Conservation (phyloP, 306 rosid genomes). For the Begonia fuchsioides region DNA sequence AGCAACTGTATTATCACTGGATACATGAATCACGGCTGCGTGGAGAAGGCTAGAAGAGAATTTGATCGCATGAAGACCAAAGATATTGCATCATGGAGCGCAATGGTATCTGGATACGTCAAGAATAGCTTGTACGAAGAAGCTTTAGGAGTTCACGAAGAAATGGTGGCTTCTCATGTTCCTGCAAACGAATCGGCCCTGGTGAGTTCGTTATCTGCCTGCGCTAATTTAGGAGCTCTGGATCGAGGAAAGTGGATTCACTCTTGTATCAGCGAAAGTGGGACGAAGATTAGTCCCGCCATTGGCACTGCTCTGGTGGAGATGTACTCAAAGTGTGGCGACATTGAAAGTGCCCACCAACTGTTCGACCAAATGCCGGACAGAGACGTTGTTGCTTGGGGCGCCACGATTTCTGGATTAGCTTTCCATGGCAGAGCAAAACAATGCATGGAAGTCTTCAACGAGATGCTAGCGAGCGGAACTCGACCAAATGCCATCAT, state of each 20-base stretch:
- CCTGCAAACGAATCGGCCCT: constrained; percentile 27
- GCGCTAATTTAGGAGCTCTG: constrained; percentile 29
- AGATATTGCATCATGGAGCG: constrained; percentile 44
- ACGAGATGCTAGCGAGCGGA: constrained; percentile 27
- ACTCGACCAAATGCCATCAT: constrained; percentile 22
- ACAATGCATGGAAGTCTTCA: constrained; percentile 23
- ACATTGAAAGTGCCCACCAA: constrained; percentile 19
- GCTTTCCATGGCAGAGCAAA: constrained; percentile 19
- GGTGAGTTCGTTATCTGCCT: constrained; percentile 34
- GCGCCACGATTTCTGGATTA: constrained; percentile 31
- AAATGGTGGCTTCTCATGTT: constrained; percentile 18
- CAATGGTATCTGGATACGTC: constrained; percentile 27
- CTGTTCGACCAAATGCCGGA: constrained; percentile 17
- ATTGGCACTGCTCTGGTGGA: constrained; percentile 32
- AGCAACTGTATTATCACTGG: constrained; percentile 33
- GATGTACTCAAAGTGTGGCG: constrained; percentile 44
- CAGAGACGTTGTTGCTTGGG: constrained; percentile 33
- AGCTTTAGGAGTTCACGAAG: constrained; percentile 17
- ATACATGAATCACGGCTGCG: constrained; percentile 21
- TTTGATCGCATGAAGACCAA: constrained; percentile 19
- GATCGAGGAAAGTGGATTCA: constrained; percentile 32
- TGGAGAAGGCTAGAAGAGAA: constrained; percentile 19
- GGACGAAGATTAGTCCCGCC: constrained; percentile 8
- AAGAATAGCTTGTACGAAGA: constrained; percentile 20
- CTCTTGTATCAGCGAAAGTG: constrained; percentile 9